Conservation (phyloP, 805 yeast species). For the Saccharomycopsis fermentans region DNA sequence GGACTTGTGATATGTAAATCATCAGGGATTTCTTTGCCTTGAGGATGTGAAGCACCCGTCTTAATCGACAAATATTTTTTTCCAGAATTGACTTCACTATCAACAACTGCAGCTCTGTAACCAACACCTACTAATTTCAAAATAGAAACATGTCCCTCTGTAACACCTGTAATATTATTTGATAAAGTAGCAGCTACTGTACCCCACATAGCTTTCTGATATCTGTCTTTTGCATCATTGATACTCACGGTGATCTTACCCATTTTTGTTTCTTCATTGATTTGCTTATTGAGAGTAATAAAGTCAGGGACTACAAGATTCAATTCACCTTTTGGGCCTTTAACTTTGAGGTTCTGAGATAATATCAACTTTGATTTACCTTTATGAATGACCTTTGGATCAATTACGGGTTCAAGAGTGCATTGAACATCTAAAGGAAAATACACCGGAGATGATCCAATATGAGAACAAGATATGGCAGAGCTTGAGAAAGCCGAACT, state of each 20-base stretch:
- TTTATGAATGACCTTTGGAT: constrained; percentile 52
- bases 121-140: constrained; percentile 94
- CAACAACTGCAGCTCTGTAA: constrained; percentile 77
- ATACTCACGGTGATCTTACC: constrained; percentile 45
- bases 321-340: constrained; percentile 34
- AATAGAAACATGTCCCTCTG: constrained; percentile 86
- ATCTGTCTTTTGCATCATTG: constrained; percentile 42
- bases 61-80: constrained; percentile 59
- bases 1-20: constrained; percentile 71
- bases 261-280: constrained; percentile 23
- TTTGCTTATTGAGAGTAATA: neutral
- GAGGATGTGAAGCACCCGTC: constrained; percentile 79
- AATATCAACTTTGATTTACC: constrained; percentile 52
- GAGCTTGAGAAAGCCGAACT: constrained; percentile 25
- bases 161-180: constrained; percentile 77
- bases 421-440: constrained; percentile 52
- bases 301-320: constrained; percentile 33
- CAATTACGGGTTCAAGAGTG: constrained; percentile 36
- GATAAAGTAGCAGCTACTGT: constrained; percentile 71
- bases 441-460: constrained; percentile 73
- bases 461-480: constrained; percentile 39
- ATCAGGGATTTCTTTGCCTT: constrained; percentile 66
- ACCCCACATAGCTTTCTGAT: constrained; percentile 92
- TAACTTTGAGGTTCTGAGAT: constrained; percentile 56
- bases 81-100: constrained; percentile 27